Percentiles rank a stretch among this genome's conserved stretches.
phyloP scores from a whole-genome alignment of 768 basidiomycete genomes.

The Pleurotus sapidus region DNA sequence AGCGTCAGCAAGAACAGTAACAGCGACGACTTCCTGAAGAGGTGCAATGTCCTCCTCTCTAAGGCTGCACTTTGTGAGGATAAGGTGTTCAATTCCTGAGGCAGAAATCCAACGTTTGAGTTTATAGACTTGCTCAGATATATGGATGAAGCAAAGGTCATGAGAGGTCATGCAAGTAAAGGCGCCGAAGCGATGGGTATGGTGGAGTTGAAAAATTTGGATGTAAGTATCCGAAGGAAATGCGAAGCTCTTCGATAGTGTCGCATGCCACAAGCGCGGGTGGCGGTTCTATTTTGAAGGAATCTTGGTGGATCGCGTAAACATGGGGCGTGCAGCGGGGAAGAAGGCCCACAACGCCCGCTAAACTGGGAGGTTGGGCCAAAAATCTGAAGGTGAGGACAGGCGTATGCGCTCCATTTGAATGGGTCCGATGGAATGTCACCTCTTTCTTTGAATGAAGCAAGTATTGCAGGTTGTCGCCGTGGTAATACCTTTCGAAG shows the following conservation, averaged over 20 bases:
- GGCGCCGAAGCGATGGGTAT: background rate
- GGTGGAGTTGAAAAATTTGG: background rate
- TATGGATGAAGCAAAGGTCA: background rate
- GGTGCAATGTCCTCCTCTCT: too few relatives aligned
- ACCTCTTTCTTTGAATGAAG: background rate
- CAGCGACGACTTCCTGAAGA: background rate
- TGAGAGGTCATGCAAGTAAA: background rate
- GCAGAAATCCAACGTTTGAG: background rate
- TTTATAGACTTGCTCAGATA: background rate
- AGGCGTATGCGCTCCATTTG: too few relatives aligned
- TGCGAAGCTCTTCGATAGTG: background rate
- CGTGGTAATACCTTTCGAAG: background rate
- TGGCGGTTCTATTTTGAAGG: background rate
- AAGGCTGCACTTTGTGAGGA: too few relatives aligned
- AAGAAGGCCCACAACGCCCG: background rate
- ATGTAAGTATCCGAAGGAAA: background rate
- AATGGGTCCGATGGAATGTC: background rate
- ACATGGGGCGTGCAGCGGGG: background rate
- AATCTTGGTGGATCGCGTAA: background rate
- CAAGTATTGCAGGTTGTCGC: background rate
- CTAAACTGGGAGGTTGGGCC: background rate
- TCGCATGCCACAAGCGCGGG: background rate
- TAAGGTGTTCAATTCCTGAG: background rate
- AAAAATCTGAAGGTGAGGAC: background rate
- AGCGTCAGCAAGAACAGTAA: background rate